Conservation (phyloP, 1,139 yeast species). For the Kurtzmaniella natalensis region DNA sequence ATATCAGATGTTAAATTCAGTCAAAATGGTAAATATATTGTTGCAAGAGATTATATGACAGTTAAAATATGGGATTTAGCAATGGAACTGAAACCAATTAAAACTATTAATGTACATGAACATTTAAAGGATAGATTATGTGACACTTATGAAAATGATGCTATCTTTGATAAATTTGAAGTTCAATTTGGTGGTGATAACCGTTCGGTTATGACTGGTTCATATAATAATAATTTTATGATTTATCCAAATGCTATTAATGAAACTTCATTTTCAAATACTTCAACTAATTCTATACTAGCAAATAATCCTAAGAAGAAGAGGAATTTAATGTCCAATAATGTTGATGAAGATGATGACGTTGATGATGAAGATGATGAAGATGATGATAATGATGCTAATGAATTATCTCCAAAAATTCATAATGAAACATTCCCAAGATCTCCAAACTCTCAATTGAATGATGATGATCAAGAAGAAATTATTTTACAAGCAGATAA, state of each 20-base stretch:
- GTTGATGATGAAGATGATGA: conserved; percentile 35
- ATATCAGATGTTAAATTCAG: conserved; percentile 93
- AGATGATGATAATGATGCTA: conserved; percentile 42
- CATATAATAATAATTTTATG: conserved; percentile 95
- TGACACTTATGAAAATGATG: conserved; percentile 97
- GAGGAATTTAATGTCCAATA: conserved; percentile 8
- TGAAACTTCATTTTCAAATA: conserved; percentile 1
- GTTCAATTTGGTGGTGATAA: conserved; percentile 94
- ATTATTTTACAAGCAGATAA: conserved; percentile 95
- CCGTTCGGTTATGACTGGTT: conserved; percentile 91
- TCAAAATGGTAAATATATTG: conserved; percentile 89
- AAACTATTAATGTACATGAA: conserved; percentile 93
- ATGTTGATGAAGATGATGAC: conserved; percentile 8
- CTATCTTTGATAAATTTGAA: conserved; percentile 97
- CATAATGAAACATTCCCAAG: conserved; percentile 25
- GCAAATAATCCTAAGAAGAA: conserved; percentile 9
- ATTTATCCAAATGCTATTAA: conserved; percentile 80
- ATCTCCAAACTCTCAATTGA: conserved; percentile 35
- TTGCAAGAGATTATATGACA: conserved; percentile 94
- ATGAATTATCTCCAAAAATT: conserved; percentile 25
- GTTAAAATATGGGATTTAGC: conserved; percentile 98
- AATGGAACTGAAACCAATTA: conserved; percentile 93
- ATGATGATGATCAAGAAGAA: conserved; percentile 62
- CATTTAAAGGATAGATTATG: conserved; percentile 89
- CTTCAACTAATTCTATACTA: not conserved